Percentiles rank a stretch among this genome's conserved stretches.
phyloP scores from a whole-genome alignment of 768 basidiomycete species.

The Cubamyces sp. region DNA sequence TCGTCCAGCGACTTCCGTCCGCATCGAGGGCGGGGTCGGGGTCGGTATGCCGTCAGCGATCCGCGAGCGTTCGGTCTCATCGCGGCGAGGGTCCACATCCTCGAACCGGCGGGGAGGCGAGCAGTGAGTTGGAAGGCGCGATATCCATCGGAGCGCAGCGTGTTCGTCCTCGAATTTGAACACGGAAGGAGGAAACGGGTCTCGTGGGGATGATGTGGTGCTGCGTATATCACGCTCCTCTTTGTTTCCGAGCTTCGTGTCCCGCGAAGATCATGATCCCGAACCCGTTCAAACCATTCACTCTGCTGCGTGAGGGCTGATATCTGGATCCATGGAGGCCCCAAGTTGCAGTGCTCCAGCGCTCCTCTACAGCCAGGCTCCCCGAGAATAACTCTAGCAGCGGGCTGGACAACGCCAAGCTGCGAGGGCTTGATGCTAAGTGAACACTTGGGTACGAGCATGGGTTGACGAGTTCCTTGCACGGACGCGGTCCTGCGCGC shows the following conservation, averaged over 20 bases:
- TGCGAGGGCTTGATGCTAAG: too few relatives aligned
- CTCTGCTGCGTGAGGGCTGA: not conserved
- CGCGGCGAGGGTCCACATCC: slow-evolving; percentile 13
- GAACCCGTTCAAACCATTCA: not conserved
- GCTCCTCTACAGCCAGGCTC: not conserved
- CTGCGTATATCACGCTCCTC: not conserved
- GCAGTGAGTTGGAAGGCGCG: slow-evolving; percentile 1
- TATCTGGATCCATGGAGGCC: not conserved
- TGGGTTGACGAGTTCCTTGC: too few relatives aligned
- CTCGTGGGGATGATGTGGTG: not conserved
- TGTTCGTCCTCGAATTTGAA: not conserved
- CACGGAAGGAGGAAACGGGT: not conserved
- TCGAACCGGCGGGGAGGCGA: not conserved
- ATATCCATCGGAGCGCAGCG: not conserved
- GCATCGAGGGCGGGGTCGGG: not conserved
- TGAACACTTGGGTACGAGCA: too few relatives aligned
- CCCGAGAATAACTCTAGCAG: too few relatives aligned
- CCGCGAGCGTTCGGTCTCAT: slow-evolving; percentile 10
- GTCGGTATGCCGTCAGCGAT: slow-evolving; percentile 1
- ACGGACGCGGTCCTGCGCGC: too few relatives aligned
- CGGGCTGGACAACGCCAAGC: too few relatives aligned
- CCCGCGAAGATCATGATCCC: slow-evolving; percentile 17
- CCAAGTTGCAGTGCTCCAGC: not conserved
- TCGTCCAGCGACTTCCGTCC: too few relatives aligned
- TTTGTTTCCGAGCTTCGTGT: slow-evolving; percentile 2